Evolutionary conservation across 2,329 filamentous ascomycete genomes (phyloP).

Genomic region (Nakataea oryzae): DNA sequence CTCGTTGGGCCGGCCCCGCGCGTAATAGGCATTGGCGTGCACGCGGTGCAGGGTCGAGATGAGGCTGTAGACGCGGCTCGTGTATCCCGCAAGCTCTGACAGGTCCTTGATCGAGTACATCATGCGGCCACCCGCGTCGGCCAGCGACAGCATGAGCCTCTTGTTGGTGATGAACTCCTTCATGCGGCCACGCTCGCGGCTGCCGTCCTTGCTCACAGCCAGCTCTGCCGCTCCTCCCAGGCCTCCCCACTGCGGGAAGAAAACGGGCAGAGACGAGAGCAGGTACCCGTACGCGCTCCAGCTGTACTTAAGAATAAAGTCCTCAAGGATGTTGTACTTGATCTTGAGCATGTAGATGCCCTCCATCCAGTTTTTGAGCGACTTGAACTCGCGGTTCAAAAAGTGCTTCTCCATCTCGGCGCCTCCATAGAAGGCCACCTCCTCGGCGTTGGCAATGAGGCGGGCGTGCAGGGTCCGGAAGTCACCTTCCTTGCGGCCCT

Average conservation of each 20-base stretch:
- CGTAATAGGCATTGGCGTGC: constrained; percentile 79
- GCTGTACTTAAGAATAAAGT: constrained; percentile 95
- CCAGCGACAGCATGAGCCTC: constrained; percentile 90
- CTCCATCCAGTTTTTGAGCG: constrained; percentile 94
- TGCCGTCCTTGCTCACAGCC: constrained; percentile 38
- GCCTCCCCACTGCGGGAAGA: constrained; percentile 89
- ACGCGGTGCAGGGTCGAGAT: constrained; percentile 92
- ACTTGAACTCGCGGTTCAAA: constrained; percentile 83
- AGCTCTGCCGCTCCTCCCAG: constrained; percentile 64
- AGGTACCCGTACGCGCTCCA: constrained; percentile 98
- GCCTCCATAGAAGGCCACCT: constrained; percentile 94
- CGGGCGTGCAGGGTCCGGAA: constrained; percentile 86
- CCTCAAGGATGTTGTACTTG: constrained; percentile 96
- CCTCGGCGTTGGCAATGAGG: constrained; percentile 91
- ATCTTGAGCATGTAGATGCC: constrained; percentile 97
- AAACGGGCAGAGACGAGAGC: constrained; percentile 84
- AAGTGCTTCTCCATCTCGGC: constrained; percentile 92
- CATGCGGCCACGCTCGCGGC: constrained; percentile 77
- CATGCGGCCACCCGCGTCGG: constrained; percentile 92
- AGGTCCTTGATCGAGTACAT: constrained; percentile 99
- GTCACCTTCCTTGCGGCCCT: constrained; percentile 89
- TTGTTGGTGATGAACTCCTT: constrained; percentile 99
- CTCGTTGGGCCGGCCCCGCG: constrained; percentile 59
- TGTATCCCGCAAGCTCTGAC: constrained; percentile 90
- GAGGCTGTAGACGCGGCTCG: constrained; percentile 87